Percentiles rank a stretch among this genome's conserved stretches.
phyloP scores from a whole-genome alignment of 1,284 basidiomycete genomes.

The Cutaneotrichosporon dermatis region DNA sequence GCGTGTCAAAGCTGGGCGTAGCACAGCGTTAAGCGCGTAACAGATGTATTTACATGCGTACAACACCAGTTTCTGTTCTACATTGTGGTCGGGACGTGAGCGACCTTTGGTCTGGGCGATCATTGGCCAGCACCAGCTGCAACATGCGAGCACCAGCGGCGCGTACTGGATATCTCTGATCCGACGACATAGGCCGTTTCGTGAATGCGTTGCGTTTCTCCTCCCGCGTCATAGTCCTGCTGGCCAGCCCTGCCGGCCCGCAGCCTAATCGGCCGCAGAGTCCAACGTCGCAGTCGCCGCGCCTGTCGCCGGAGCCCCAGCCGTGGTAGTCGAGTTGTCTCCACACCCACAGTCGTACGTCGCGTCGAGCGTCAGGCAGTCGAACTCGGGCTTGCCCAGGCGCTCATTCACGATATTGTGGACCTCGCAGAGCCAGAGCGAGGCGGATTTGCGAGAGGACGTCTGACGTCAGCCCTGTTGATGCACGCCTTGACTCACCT shows the following conservation, averaged over 20 bases:
- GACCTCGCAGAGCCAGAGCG: slow-evolving; percentile 78
- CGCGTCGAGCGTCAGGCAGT: slow-evolving; percentile 80
- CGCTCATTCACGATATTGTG: slow-evolving; percentile 90
- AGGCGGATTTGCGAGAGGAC: slow-evolving; percentile 72
- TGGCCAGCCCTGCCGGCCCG: too few species aligned
- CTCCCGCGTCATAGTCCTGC: too few species aligned
- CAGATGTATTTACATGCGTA: slow-evolving; percentile 1
- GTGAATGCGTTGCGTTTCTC: too few species aligned
- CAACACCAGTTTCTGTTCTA: neutral
- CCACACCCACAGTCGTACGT: slow-evolving; percentile 87
- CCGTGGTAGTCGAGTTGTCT: slow-evolving; percentile 47
- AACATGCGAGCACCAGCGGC: too few species aligned
- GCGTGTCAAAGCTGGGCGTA: too few species aligned
- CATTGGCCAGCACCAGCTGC: too few species aligned
- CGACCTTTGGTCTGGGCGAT: too few species aligned
- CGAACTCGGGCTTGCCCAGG: slow-evolving; percentile 77
- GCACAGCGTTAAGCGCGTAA: too few species aligned
- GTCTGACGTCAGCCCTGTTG: slow-evolving; percentile 57
- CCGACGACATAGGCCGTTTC: too few species aligned
- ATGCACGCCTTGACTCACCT: slow-evolving; percentile 55
- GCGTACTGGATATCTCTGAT: too few species aligned
- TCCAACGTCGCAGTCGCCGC: neutral
- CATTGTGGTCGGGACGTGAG: too few species aligned
- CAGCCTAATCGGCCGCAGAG: neutral
- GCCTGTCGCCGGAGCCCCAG: neutral